These are phyloP conservation scores for Heliamphora pulchella DNA, from an alignment of 179 eudicot genomes.

Conservation along the genomic window DNA sequence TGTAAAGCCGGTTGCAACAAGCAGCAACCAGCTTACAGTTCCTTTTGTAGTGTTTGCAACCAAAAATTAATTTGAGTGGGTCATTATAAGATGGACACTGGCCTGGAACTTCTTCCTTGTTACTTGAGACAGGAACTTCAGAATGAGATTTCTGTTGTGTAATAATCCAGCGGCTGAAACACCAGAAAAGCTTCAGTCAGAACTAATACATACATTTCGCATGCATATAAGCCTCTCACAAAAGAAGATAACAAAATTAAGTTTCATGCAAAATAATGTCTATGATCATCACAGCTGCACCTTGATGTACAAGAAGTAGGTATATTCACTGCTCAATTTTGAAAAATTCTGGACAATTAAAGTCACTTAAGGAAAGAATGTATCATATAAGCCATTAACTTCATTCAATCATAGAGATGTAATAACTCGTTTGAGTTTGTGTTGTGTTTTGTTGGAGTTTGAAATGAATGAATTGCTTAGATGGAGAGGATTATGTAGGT, in stretches of 20 bases:
- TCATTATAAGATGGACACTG: slow-evolving; percentile 71
- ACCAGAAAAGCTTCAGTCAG: slow-evolving; percentile 18
- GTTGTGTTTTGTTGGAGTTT: not conserved
- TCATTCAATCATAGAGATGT: not conserved
- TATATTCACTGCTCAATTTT: not conserved
- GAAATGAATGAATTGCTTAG: not conserved
- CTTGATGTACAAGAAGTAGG: not conserved
- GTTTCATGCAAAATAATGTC: slow-evolving; percentile 13
- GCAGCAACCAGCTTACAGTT: slow-evolving; percentile 82
- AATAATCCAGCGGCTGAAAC: slow-evolving; percentile 57
- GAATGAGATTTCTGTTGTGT: slow-evolving; percentile 41
- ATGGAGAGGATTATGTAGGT: not conserved
- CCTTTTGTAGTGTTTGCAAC: slow-evolving; percentile 90
- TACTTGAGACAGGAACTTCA: slow-evolving; percentile 26
- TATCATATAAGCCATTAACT: not conserved
- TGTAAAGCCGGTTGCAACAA: slow-evolving; percentile 68
- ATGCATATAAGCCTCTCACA: not conserved
- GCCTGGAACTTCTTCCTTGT: slow-evolving; percentile 54
- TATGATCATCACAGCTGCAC: not conserved
- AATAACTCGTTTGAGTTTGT: not conserved
- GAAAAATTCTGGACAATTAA: not conserved
- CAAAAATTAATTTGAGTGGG: slow-evolving; percentile 43
- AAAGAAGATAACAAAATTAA: not conserved
- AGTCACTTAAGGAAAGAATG: not conserved
- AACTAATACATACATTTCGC: slow-evolving; percentile 6